Evolutionary conservation across 495 filamentous ascomycete species (phyloP).

Genomic region (Tuber calosporum): DNA sequence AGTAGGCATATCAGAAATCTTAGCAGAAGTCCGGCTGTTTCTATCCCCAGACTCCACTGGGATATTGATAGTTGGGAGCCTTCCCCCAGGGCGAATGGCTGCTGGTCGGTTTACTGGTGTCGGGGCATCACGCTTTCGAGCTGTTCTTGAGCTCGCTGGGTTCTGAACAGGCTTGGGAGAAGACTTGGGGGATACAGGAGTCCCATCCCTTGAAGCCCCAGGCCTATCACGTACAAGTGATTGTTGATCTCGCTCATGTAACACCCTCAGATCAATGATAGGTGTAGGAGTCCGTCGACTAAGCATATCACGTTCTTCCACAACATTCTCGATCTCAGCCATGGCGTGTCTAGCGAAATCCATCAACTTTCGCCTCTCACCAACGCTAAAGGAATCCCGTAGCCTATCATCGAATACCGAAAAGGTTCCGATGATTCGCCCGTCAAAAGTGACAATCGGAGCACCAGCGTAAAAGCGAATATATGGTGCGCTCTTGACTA

Average conservation of each 20-base stretch:
- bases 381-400: conserved; percentile 39
- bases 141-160: conserved; percentile 6
- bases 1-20: conserved; percentile 31
- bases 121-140: conserved; percentile 20
- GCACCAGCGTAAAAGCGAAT: conserved; percentile 46
- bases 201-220: neutral
- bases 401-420: conserved; percentile 42
- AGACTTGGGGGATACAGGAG: conserved; percentile 5
- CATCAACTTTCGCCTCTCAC: conserved; percentile 38
- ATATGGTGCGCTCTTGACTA: conserved; percentile 39
- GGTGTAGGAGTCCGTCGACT: conserved; percentile 28
- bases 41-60: conserved; percentile 21
- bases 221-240: conserved; percentile 1
- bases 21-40: conserved; percentile 29
- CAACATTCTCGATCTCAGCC: conserved; percentile 41
- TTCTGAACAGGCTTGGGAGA: conserved; percentile 14
- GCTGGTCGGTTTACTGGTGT: conserved; percentile 5
- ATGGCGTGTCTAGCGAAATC: conserved; percentile 42
- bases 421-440: conserved; percentile 43
- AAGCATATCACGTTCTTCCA: conserved; percentile 39
- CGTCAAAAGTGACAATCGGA: conserved; percentile 43
- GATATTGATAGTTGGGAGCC: conserved; percentile 24
- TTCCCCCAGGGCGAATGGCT: conserved; percentile 17
- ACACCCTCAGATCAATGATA: conserved; percentile 11
- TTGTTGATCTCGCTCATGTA: conserved; percentile 4